Conservation (phyloP, 208 protist species). For the Trypanosoma lewisi region DNA sequence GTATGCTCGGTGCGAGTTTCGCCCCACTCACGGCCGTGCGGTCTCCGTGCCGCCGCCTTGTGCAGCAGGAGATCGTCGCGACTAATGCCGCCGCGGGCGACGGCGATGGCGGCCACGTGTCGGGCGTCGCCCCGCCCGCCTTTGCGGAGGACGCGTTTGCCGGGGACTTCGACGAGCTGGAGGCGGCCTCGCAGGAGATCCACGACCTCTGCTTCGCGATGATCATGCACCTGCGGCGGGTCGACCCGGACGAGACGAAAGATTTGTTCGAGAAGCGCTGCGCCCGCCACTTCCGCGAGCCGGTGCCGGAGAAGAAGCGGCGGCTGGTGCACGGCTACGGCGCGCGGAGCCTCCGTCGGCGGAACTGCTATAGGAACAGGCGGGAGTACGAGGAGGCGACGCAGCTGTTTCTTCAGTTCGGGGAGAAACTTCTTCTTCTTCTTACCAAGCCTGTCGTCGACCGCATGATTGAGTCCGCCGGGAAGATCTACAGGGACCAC, state of each 20-base stretch:
- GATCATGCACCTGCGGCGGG: slow-evolving; percentile 66
- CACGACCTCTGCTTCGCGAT: slow-evolving; percentile 87
- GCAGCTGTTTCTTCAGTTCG: slow-evolving; percentile 69
- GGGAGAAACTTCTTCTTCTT: slow-evolving; percentile 78
- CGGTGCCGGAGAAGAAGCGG: slow-evolving; percentile 67
- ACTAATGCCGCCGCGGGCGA: neutral
- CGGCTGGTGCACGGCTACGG: slow-evolving; percentile 69
- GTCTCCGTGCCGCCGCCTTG: neutral
- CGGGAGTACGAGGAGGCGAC: slow-evolving; percentile 64
- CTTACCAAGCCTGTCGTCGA: slow-evolving; percentile 74
- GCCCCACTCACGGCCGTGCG: neutral
- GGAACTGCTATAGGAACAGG: slow-evolving; percentile 60
- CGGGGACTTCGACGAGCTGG: slow-evolving; percentile 85
- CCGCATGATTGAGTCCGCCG: slow-evolving; percentile 72
- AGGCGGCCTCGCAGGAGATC: slow-evolving; percentile 88
- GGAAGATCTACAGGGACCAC: slow-evolving; percentile 54
- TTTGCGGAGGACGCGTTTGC: slow-evolving; percentile 27
- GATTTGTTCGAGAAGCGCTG: slow-evolving; percentile 68
- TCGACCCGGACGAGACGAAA: slow-evolving; percentile 58
- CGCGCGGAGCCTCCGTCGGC: slow-evolving; percentile 33
- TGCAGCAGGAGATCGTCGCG: slow-evolving; percentile 4
- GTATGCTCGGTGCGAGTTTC: neutral
- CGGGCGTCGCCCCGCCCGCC: neutral
- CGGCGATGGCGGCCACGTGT: neutral
- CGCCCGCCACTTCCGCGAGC: slow-evolving; percentile 66